phyloP scores from a whole-genome alignment of 2,329 filamentous ascomycete genomes.

The Harringtonia lauricola region DNA sequence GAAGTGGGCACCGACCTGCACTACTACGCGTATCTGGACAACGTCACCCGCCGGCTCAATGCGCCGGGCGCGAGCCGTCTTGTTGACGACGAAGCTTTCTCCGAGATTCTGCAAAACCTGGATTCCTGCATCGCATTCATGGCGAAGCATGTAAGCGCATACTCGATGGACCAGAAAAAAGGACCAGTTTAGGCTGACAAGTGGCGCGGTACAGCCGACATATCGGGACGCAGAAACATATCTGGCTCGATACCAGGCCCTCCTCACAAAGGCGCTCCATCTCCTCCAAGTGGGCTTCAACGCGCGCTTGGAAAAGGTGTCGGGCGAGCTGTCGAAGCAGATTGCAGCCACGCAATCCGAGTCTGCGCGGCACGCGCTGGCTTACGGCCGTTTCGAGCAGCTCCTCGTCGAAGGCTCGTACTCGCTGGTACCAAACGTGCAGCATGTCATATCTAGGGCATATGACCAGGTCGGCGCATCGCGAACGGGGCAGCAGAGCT shows the following conservation, averaged over 20 bases:
- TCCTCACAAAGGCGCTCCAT: conserved; percentile 58
- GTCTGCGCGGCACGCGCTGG: conserved; percentile 46
- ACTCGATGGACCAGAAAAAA: neutral
- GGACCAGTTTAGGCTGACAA: neutral
- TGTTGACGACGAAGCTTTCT: conserved; percentile 74
- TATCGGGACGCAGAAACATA: conserved; percentile 86
- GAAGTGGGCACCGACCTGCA: conserved; percentile 83
- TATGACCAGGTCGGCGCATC: conserved; percentile 41
- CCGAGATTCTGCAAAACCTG: conserved; percentile 76
- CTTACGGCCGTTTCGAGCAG: conserved; percentile 49
- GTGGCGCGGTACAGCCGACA: conserved; percentile 41
- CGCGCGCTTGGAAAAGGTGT: conserved; percentile 39
- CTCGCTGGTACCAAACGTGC: conserved; percentile 43
- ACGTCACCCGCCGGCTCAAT: conserved; percentile 80
- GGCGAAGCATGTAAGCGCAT: conserved; percentile 66
- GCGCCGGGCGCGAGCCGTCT: conserved; percentile 80
- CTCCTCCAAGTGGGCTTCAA: conserved; percentile 48
- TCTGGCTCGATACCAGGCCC: conserved; percentile 72
- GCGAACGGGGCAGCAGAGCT: conserved; percentile 28
- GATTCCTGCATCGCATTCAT: conserved; percentile 92
- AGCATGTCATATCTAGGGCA: conserved; percentile 36
- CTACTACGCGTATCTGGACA: conserved; percentile 90
- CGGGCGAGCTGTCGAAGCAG: conserved; percentile 42
- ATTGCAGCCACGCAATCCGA: conserved; percentile 45
- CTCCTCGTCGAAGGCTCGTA: conserved; percentile 43